Percentiles rank a stretch among this genome's conserved stretches.
Conservation (phyloP, 2,329 filamentous ascomycete genomes). For the Gaeumannomyces tritici region DNA sequence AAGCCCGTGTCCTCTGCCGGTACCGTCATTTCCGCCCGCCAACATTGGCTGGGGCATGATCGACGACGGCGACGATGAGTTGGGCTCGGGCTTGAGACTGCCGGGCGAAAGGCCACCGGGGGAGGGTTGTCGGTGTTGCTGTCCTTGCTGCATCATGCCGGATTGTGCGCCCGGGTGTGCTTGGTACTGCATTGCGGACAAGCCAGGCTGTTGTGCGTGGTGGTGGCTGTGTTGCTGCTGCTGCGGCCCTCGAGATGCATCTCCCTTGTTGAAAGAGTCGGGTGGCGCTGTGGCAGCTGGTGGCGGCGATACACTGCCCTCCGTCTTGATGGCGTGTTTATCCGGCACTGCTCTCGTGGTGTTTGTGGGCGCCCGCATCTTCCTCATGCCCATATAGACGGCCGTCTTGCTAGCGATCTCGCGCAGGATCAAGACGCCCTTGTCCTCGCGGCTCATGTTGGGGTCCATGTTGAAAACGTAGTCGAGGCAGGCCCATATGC, state of each 20-base stretch:
- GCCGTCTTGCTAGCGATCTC: slow-evolving; percentile 53
- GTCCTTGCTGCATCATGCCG: slow-evolving; percentile 7
- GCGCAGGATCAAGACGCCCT: slow-evolving; percentile 49
- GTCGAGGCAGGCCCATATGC: slow-evolving; percentile 64
- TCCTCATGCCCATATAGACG: slow-evolving; percentile 49
- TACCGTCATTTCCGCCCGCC: neutral
- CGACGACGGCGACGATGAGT: neutral
- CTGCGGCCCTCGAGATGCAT: neutral
- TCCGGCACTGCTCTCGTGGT: slow-evolving; percentile 28
- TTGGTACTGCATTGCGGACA: neutral
- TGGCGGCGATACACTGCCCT: slow-evolving; percentile 8
- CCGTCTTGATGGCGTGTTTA: slow-evolving; percentile 22
- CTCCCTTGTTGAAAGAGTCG: slow-evolving; percentile 6
- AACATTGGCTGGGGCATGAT: neutral
- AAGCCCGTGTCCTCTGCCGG: neutral
- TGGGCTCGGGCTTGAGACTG: slow-evolving; percentile 3
- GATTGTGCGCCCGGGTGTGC: slow-evolving; percentile 4
- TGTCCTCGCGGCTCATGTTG: slow-evolving; percentile 40
- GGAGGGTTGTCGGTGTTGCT: slow-evolving; percentile 5
- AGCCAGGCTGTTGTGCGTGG: neutral
- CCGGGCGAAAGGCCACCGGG: neutral
- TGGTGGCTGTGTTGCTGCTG: slow-evolving; percentile 3
- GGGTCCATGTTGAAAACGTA: slow-evolving; percentile 58
- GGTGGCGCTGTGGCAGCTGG: slow-evolving; percentile 8
- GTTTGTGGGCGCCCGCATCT: slow-evolving; percentile 40